Conservation (phyloP, 2,329 filamentous ascomycete species). For the Penicillium janthinellum region DNA sequence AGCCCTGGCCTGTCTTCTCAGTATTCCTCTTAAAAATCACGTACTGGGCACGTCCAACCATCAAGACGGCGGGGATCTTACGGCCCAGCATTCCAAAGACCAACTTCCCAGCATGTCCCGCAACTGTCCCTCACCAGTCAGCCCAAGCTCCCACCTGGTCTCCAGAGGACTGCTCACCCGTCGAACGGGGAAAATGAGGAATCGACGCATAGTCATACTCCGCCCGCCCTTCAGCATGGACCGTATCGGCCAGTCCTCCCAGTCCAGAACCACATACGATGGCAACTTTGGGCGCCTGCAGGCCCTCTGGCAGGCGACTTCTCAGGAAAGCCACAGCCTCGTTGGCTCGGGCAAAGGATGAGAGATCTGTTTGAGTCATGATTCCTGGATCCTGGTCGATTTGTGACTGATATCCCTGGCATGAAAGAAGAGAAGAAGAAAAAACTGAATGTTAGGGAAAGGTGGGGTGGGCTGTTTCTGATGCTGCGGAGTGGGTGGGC, state of each 20-base stretch:
- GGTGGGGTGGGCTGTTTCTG: constrained; percentile 12
- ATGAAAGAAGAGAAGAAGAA: background rate
- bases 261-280: constrained; percentile 68
- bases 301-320: constrained; percentile 49
- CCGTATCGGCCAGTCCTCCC: constrained; percentile 60
- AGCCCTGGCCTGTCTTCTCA: background rate
- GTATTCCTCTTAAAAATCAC: constrained; percentile 32
- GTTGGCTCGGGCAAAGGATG: constrained; percentile 34
- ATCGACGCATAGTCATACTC: constrained; percentile 62
- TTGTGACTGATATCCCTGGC: background rate
- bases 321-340: constrained; percentile 57
- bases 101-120: constrained; percentile 66
- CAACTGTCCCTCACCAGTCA: constrained; percentile 40
- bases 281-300: constrained; percentile 60
- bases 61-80: constrained; percentile 60
- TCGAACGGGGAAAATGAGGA: constrained; percentile 63
- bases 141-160: background rate
- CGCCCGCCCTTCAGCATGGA: constrained; percentile 53
- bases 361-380: constrained; percentile 20
- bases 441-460: background rate
- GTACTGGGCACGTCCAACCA: constrained; percentile 67
- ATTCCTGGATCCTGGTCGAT: background rate
- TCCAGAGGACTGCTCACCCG: constrained; percentile 48
- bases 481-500: constrained; percentile 17
- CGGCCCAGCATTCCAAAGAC: constrained; percentile 63